These are phyloP conservation scores for Telfairia occidentalis DNA, from an alignment of 331 rosid species.

Conservation along the genomic window DNA sequence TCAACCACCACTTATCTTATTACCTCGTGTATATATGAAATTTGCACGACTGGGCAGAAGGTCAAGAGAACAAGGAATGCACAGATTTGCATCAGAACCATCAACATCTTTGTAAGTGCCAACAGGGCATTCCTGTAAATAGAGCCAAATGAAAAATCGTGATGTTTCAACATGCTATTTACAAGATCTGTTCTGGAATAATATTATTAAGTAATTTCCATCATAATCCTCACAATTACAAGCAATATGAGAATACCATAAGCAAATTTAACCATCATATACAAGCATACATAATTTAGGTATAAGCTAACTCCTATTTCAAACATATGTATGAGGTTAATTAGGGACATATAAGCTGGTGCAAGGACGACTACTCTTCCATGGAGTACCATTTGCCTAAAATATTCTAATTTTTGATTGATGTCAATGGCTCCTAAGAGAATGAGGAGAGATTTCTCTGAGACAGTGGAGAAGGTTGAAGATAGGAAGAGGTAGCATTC, in stretches of 20 bases:
- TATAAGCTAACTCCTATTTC: neutral
- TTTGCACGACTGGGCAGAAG: constrained; percentile 87
- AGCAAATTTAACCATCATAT: neutral
- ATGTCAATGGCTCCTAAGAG: neutral
- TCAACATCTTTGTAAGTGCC: constrained; percentile 82
- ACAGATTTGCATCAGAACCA: constrained; percentile 71
- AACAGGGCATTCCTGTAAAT: constrained; percentile 80
- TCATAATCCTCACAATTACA: neutral
- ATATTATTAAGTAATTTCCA: neutral
- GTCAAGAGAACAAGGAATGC: constrained; percentile 82
- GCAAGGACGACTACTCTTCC: neutral
- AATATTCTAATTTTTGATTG: neutral
- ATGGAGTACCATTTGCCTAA: neutral
- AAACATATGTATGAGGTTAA: neutral
- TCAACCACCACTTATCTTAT: constrained; percentile 11
- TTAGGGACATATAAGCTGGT: neutral
- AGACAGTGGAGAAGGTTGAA: neutral
- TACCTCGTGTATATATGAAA: constrained; percentile 83
- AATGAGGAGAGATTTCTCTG: neutral
- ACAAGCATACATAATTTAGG: neutral
- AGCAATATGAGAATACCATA: neutral
- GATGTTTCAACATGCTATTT: neutral
- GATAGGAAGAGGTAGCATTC: neutral
- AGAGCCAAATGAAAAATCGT: neutral
- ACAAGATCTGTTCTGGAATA: neutral